phyloP scores from a whole-genome alignment of 805 yeast species.

The Yamadazyma takamatsuzukensis region DNA sequence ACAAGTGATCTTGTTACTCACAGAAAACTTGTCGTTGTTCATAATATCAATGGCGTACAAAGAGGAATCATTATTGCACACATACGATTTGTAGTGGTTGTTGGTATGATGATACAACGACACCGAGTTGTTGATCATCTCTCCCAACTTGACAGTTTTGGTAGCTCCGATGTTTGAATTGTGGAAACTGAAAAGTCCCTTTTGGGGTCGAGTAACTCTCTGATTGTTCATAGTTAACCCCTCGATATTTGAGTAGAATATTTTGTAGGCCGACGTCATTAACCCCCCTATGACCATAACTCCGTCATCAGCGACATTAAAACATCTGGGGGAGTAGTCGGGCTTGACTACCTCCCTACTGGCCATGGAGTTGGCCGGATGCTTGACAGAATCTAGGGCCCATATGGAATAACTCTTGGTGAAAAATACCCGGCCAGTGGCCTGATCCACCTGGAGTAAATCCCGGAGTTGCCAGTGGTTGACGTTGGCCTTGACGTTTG shows the following conservation, averaged over 20 bases:
- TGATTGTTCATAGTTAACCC: conserved; percentile 9
- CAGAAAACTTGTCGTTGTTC: conserved; percentile 40
- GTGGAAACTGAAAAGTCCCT: conserved; percentile 63
- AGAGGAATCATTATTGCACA: conserved; percentile 81
- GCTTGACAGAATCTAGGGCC: conserved; percentile 32
- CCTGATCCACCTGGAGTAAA: conserved; percentile 50
- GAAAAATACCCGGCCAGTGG: conserved; percentile 47
- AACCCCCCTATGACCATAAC: conserved; percentile 47
- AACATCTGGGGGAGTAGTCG: conserved; percentile 68
- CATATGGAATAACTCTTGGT: conserved; percentile 55
- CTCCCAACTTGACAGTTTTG: conserved; percentile 62
- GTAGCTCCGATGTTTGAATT: conserved; percentile 46
- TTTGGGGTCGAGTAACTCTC: conserved; percentile 23
- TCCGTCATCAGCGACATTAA: conserved; percentile 52
- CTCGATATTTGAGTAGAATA: conserved; percentile 22
- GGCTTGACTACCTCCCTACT: conserved; percentile 41
- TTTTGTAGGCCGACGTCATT: conserved; percentile 36
- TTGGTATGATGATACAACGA: conserved; percentile 27
- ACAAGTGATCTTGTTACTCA: conserved; percentile 41
- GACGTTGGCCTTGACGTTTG: conserved; percentile 27
- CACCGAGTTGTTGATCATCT: conserved; percentile 80
- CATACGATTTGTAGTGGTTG: conserved; percentile 49
- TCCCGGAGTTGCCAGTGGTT: conserved; percentile 83
- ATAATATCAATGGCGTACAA: conserved; percentile 61
- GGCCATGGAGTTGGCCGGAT: conserved; percentile 12